Percentiles rank a stretch among this genome's conserved stretches.
Conservation (phyloP, 352 stramenopile genomes). For the Elongisporangium prolatum region DNA sequence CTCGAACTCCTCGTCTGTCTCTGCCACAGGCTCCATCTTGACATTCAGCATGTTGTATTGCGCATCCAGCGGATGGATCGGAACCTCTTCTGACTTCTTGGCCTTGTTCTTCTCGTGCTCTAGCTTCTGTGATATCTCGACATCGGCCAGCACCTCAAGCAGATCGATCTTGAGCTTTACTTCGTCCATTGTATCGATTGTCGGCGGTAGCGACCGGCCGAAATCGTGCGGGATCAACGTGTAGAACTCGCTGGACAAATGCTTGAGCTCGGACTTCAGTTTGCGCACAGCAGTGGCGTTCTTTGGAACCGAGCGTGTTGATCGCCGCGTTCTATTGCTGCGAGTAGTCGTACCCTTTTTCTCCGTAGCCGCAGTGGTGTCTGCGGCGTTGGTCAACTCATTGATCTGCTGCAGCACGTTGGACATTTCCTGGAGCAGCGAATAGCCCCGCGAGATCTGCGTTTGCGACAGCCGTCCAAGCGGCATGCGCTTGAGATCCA, state of each 20-base stretch:
- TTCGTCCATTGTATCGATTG: slow-evolving; percentile 54
- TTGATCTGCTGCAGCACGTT: slow-evolving; percentile 40
- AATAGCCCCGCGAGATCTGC: slow-evolving; percentile 63
- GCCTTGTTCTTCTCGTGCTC: slow-evolving; percentile 35
- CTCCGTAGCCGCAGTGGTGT: not conserved
- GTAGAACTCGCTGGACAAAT: slow-evolving; percentile 63
- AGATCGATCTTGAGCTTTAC: slow-evolving; percentile 69
- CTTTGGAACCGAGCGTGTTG: slow-evolving; percentile 14
- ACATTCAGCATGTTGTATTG: slow-evolving; percentile 59
- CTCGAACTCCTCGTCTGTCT: slow-evolving; percentile 39
- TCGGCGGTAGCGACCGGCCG: slow-evolving; percentile 40
- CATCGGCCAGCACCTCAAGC: slow-evolving; percentile 56
- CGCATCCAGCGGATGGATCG: slow-evolving; percentile 47
- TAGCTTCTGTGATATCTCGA: slow-evolving; percentile 66
- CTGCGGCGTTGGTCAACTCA: slow-evolving; percentile 21
- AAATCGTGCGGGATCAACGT: slow-evolving; percentile 72
- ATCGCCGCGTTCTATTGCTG: slow-evolving; percentile 15
- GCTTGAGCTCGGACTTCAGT: slow-evolving; percentile 48
- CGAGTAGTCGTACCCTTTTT: slow-evolving; percentile 3
- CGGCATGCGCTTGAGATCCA: slow-evolving; percentile 48
- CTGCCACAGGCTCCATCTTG: slow-evolving; percentile 35
- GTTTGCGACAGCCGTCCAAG: slow-evolving; percentile 51
- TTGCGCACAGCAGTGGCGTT: slow-evolving; percentile 27
- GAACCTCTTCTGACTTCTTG: slow-evolving; percentile 6
- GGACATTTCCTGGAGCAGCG: slow-evolving; percentile 46